Conservation (phyloP, 176 grass and related monocot species). For the Musa itinerans region DNA sequence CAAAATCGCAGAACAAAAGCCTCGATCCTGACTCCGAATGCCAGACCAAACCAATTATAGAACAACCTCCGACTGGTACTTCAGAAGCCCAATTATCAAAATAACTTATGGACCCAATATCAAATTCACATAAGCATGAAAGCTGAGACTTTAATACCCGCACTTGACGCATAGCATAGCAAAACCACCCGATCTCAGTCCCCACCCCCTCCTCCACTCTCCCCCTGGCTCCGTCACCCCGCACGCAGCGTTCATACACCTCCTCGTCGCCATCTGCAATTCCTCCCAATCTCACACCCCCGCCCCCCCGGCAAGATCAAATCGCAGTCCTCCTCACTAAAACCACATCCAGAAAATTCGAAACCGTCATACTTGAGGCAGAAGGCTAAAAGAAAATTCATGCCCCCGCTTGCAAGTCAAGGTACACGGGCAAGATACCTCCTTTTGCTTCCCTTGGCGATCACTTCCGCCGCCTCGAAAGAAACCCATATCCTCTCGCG, state of each 20-base stretch:
- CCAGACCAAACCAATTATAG: not conserved
- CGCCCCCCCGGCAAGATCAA: not conserved
- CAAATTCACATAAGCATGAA: not conserved
- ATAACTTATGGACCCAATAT: not conserved
- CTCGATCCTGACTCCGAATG: not conserved
- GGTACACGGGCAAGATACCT: not conserved
- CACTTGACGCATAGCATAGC: slow-evolving; percentile 90
- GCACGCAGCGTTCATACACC: slow-evolving; percentile 85
- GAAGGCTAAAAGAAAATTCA: not conserved
- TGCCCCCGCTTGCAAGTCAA: not conserved
- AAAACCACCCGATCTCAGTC: slow-evolving; percentile 69
- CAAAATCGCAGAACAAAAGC: not conserved
- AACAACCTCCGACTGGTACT: not conserved
- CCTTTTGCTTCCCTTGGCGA: not conserved
- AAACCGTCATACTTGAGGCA: not conserved
- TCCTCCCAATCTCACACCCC: not conserved
- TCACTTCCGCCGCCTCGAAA: not conserved
- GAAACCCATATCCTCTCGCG: too few species aligned
- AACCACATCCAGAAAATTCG: not conserved
- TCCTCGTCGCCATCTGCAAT: slow-evolving; percentile 7
- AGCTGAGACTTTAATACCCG: slow-evolving; percentile 44
- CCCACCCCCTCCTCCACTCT: slow-evolving; percentile 91
- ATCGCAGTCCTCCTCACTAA: not conserved
- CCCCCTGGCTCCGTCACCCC: slow-evolving; percentile 25
- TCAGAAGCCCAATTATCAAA: not conserved